Evolutionary conservation across 306 rosid genomes (phyloP).

Genomic region (Cajanus cajan): DNA sequence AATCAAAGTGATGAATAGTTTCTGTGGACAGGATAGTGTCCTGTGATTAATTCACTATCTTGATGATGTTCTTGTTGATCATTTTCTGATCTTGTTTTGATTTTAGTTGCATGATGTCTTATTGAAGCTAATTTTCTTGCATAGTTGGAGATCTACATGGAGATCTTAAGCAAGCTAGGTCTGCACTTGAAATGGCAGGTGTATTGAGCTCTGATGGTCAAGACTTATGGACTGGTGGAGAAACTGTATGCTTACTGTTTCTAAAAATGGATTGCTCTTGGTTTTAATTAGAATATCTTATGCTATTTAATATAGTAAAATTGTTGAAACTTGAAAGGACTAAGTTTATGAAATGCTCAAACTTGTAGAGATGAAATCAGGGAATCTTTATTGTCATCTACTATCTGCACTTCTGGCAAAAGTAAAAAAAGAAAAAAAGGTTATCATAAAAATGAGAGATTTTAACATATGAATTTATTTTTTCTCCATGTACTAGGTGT

Average conservation of each 20-base stretch:
- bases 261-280: neutral
- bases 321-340: neutral
- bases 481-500: slow-evolving; percentile 47
- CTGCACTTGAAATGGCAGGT: slow-evolving; percentile 89
- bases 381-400: neutral
- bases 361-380: neutral
- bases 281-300: neutral
- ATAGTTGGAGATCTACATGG: slow-evolving; percentile 97
- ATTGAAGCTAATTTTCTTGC: slow-evolving; percentile 21
- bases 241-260: slow-evolving; percentile 51
- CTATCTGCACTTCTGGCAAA: neutral
- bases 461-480: neutral
- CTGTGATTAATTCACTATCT: slow-evolving; percentile 2
- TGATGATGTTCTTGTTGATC: neutral
- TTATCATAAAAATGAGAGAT: neutral
- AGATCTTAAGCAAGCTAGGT: slow-evolving; percentile 78
- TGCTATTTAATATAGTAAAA: neutral
- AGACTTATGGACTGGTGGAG: slow-evolving; percentile 89
- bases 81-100: slow-evolving; percentile 12
- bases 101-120: neutral
- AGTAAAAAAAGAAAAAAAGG: neutral
- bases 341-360: slow-evolving; percentile 9
- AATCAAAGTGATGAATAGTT: slow-evolving; percentile 24
- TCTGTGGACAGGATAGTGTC: slow-evolving; percentile 16
- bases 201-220: slow-evolving; percentile 75